Evolutionary conservation across 805 yeast genomes (phyloP).

Genomic region (Nakazawaea holstii): DNA sequence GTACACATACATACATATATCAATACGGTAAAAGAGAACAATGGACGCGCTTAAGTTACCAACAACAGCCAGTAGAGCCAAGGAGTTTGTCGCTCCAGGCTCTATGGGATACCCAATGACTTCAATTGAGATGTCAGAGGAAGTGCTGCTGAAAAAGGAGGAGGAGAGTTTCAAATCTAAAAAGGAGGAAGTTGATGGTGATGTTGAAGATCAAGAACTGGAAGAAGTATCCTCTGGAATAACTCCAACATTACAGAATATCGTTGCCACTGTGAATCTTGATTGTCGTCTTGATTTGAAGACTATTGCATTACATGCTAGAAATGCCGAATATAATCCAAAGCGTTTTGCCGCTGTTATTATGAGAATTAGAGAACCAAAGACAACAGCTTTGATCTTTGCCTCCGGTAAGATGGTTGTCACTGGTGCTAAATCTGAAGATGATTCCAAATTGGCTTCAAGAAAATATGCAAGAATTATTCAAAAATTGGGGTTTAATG

Average conservation of each 20-base stretch:
- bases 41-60: conserved; percentile 77
- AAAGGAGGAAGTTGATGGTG: conserved; percentile 18
- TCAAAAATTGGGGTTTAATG: conserved; percentile 95
- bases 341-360: conserved; percentile 99
- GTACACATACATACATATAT: background rate
- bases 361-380: conserved; percentile 98
- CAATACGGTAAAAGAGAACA: background rate
- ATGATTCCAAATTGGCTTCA: conserved; percentile 96
- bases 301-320: conserved; percentile 96
- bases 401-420: conserved; percentile 99
- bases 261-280: conserved; percentile 95
- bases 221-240: conserved; percentile 59
- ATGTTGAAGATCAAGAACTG: conserved; percentile 28
- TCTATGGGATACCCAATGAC: conserved; percentile 62
- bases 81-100: conserved; percentile 62
- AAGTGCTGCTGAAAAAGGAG: conserved; percentile 12
- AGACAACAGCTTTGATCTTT: conserved; percentile 94
- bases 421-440: conserved; percentile 98
- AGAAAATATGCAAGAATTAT: conserved; percentile 97
- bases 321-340: conserved; percentile 98
- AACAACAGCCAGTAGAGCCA: conserved; percentile 72
- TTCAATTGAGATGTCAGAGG: conserved; percentile 25
- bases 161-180: conserved; percentile 14
- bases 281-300: conserved; percentile 95
- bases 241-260: conserved; percentile 91